Evolutionary conservation across 1,284 basidiomycete species (phyloP).

Genomic region (Cystobasidium slooffiae): DNA sequence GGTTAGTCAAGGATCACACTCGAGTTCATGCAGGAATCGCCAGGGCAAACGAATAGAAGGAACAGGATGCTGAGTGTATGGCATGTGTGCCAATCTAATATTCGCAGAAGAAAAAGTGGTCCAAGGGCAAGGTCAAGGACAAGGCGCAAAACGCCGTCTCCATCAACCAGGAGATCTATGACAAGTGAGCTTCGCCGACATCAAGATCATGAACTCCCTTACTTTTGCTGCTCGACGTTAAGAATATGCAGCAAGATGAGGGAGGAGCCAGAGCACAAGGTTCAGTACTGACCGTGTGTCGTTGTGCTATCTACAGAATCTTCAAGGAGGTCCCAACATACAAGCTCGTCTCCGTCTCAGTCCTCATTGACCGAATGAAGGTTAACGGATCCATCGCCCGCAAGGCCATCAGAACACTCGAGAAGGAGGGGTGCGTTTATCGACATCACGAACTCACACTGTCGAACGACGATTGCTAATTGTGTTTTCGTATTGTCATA

Average conservation of each 20-base stretch:
- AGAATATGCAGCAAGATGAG: background rate
- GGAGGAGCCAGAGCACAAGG: background rate
- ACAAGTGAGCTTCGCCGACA: constrained; percentile 44
- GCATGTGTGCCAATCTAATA: background rate
- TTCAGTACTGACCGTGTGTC: constrained; percentile 58
- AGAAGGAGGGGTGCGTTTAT: constrained; percentile 77
- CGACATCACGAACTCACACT: background rate
- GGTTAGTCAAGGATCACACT: constrained; percentile 28
- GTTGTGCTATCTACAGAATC: constrained; percentile 71
- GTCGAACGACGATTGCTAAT: background rate
- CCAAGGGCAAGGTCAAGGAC: constrained; percentile 53
- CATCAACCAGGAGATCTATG: constrained; percentile 74
- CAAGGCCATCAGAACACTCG: constrained; percentile 88
- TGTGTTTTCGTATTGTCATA: background rate
- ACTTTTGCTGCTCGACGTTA: background rate
- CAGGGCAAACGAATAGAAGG: background rate
- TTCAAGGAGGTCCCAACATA: constrained; percentile 99
- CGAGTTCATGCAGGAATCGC: background rate
- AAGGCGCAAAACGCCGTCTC: constrained; percentile 76
- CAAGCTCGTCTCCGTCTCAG: constrained; percentile 90
- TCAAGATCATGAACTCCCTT: background rate
- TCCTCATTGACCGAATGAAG: constrained; percentile 96
- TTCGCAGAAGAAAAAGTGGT: constrained; percentile 54
- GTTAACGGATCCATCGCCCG: constrained; percentile 95
- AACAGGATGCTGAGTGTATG: constrained; percentile 23